Percentiles rank a stretch among this genome's conserved stretches.
phyloP scores from a whole-genome alignment of 768 basidiomycete genomes.

The Agaricus subrufescens region DNA sequence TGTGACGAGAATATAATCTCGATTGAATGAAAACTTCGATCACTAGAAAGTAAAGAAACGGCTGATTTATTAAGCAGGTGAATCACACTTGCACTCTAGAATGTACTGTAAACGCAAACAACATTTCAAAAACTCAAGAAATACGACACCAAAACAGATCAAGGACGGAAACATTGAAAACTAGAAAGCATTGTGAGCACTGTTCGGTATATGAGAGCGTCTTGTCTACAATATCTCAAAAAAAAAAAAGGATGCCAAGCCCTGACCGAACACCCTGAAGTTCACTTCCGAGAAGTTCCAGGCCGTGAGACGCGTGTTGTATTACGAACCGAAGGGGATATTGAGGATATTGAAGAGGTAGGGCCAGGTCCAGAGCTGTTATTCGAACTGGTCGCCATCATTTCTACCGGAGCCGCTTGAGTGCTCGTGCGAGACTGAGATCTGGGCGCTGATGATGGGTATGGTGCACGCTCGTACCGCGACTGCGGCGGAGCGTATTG shows the following conservation, averaged over 20 bases:
- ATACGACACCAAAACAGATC: too few species aligned
- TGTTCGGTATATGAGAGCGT: too few species aligned
- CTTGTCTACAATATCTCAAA: neutral
- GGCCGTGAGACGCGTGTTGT: slow-evolving; percentile 2
- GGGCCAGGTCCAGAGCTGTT: slow-evolving; percentile 9
- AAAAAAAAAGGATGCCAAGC: neutral
- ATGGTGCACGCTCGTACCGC: neutral
- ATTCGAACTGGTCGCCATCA: slow-evolving; percentile 6
- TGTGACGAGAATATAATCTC: slow-evolving; percentile 1
- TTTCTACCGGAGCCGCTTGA: neutral
- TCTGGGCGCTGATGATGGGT: neutral
- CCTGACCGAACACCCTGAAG: neutral
- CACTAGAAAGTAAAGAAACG: neutral
- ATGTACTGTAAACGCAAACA: too few species aligned
- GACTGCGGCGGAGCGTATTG: neutral
- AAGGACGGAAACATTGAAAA: too few species aligned
- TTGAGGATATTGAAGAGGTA: slow-evolving; percentile 5
- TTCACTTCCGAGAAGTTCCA: slow-evolving; percentile 5
- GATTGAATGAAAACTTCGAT: neutral
- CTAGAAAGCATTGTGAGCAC: too few species aligned
- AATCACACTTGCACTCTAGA: too few species aligned
- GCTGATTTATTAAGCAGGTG: too few species aligned
- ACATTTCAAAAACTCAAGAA: too few species aligned
- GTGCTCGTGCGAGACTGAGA: neutral
- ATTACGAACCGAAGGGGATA: slow-evolving; percentile 5